Percentiles rank a stretch among this genome's conserved stretches.
These are phyloP conservation scores for Penicillium fuscoglaucum DNA, from an alignment of 2,329 filamentous ascomycete genomes.

Conservation along the genomic window DNA sequence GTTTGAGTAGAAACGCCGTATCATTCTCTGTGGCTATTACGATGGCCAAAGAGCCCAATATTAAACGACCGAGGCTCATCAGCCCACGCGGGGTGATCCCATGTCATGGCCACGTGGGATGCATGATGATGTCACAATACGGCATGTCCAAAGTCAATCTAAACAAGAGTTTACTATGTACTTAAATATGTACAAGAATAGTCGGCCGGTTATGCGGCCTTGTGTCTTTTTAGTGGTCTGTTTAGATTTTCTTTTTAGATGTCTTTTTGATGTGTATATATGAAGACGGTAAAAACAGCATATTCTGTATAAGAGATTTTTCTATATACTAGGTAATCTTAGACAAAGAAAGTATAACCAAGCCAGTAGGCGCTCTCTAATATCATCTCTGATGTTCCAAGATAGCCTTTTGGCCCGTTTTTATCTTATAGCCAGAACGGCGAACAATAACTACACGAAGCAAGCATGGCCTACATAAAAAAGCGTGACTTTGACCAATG, in stretches of 20 bases:
- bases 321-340: too few species aligned
- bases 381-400: too few species aligned
- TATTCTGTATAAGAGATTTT: too few species aligned
- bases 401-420: not conserved
- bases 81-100: conserved; percentile 18
- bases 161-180: not conserved
- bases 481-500: not conserved
- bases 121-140: conserved; percentile 22
- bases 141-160: not conserved
- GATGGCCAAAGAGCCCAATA: not conserved
- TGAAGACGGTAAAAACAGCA: too few species aligned
- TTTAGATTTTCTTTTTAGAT: too few species aligned
- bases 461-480: not conserved
- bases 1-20: not conserved
- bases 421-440: not conserved
- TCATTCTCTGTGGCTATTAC: not conserved
- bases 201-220: too few species aligned
- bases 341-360: not conserved
- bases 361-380: not conserved
- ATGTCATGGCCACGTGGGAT: conserved; percentile 16
- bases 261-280: too few species aligned
- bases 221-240: too few species aligned
- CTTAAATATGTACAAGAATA: not conserved
- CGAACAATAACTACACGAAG: not conserved
- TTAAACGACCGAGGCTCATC: not conserved